phyloP scores from a whole-genome alignment of 2,329 filamentous ascomycete genomes.

The Cercospora nicotianae region DNA sequence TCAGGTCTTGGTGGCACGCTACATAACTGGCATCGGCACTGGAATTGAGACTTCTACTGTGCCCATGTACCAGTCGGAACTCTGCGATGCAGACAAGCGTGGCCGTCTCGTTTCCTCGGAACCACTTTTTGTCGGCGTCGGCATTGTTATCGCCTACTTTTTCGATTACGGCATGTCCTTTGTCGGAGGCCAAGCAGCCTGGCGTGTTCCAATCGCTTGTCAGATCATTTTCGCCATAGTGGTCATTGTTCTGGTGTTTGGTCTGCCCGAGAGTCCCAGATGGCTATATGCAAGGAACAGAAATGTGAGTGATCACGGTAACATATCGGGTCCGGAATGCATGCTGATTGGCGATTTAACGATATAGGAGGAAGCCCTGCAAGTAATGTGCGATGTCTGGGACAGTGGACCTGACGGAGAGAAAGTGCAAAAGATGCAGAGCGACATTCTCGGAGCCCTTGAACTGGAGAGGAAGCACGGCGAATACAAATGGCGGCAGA shows the following conservation, averaged over 20 bases:
- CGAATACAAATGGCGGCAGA: conserved; percentile 43
- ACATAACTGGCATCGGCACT: conserved; percentile 52
- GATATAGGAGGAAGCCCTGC: conserved; percentile 30
- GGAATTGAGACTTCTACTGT: conserved; percentile 50
- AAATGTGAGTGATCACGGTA: conserved; percentile 19
- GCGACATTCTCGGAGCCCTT: conserved; percentile 41
- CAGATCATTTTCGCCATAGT: conserved; percentile 43
- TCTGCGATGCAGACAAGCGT: conserved; percentile 38
- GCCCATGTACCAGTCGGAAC: conserved; percentile 44
- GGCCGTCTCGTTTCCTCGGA: conserved; percentile 39
- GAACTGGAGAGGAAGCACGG: conserved; percentile 41
- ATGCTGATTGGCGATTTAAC: neutral
- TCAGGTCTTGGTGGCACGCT: conserved; percentile 50
- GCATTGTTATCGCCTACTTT: conserved; percentile 38
- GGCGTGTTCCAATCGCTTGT: conserved; percentile 50
- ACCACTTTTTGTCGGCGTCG: conserved; percentile 40
- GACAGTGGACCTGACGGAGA: conserved; percentile 31
- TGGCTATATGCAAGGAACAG: conserved; percentile 42
- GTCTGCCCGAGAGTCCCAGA: conserved; percentile 43
- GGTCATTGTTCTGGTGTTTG: conserved; percentile 45
- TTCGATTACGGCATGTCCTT: conserved; percentile 44
- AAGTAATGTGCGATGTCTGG: conserved; percentile 40
- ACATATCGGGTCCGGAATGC: too few species aligned
- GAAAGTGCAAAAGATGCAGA: conserved; percentile 36
- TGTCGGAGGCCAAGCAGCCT: conserved; percentile 46